Evolutionary conservation across 345 rosid genomes (phyloP).

Genomic region (Hirschfeldia incana): DNA sequence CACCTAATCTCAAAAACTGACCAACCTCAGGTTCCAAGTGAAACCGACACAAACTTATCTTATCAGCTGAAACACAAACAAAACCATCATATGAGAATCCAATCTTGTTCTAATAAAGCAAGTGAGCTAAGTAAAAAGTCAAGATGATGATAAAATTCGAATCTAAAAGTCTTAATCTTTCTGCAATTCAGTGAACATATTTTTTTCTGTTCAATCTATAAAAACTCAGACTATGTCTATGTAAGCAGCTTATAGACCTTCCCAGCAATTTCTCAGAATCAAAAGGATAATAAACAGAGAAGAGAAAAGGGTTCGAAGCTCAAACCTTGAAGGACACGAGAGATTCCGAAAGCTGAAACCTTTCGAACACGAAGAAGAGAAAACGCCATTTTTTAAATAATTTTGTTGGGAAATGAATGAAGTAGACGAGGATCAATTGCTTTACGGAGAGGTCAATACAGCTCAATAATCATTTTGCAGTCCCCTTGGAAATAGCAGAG

Average conservation of each 20-base stretch:
- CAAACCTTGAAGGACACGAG: slow-evolving; percentile 59
- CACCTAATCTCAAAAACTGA: slow-evolving; percentile 30
- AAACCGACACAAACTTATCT: slow-evolving; percentile 39
- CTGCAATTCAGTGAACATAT: not conserved
- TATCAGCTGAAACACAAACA: slow-evolving; percentile 41
- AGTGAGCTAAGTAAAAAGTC: not conserved
- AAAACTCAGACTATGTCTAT: not conserved
- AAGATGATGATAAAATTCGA: not conserved
- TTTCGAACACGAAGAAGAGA: slow-evolving; percentile 55
- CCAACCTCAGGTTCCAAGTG: slow-evolving; percentile 41
- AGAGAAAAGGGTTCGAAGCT: slow-evolving; percentile 4
- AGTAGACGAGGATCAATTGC: not conserved
- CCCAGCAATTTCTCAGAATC: not conserved
- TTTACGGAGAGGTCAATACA: not conserved
- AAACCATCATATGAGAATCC: slow-evolving; percentile 7
- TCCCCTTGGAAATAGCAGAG: not conserved
- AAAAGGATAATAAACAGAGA: not conserved
- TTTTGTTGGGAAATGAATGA: not conserved
- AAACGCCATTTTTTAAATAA: slow-evolving; percentile 44
- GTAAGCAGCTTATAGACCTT: not conserved
- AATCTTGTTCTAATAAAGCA: slow-evolving; percentile 4
- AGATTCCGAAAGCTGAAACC: slow-evolving; percentile 53
- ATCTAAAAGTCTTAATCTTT: not conserved
- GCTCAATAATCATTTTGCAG: not conserved
- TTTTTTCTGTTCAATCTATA: too few relatives aligned